Percentiles rank a stretch among this genome's conserved stretches.
Conservation (phyloP, 768 basidiomycete species). For the Hygrocybe punicea region DNA sequence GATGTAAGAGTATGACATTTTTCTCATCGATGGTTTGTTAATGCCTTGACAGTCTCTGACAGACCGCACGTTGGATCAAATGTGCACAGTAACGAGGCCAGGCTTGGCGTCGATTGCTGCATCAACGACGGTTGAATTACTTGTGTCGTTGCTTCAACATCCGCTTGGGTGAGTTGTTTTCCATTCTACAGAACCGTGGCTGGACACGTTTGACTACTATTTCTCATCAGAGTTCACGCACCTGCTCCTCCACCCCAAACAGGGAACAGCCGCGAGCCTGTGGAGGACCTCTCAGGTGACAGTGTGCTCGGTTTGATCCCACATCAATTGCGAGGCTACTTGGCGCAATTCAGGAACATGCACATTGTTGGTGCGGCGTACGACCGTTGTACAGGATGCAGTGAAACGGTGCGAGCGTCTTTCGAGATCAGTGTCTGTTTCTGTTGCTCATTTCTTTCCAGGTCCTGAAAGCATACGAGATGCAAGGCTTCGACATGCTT, state of each 20-base stretch:
- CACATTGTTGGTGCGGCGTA: slow-evolving; percentile 85
- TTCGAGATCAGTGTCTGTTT: neutral
- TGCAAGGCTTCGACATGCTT: slow-evolving; percentile 77
- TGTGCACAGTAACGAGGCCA: slow-evolving; percentile 98
- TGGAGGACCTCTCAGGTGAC: slow-evolving; percentile 20
- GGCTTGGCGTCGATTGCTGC: slow-evolving; percentile 91
- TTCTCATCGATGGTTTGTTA: slow-evolving; percentile 19
- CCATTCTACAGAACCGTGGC: neutral
- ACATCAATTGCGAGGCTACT: slow-evolving; percentile 89
- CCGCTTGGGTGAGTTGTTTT: slow-evolving; percentile 63
- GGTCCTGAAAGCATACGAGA: slow-evolving; percentile 80
- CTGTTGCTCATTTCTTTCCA: slow-evolving; percentile 26
- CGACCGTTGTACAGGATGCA: slow-evolving; percentile 87
- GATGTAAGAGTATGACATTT: slow-evolving; percentile 59
- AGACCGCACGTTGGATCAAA: slow-evolving; percentile 94
- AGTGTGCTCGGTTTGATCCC: slow-evolving; percentile 84
- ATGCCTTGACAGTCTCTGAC: slow-evolving; percentile 49
- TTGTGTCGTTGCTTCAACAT: slow-evolving; percentile 86
- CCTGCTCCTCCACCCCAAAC: slow-evolving; percentile 58
- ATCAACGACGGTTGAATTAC: slow-evolving; percentile 87
- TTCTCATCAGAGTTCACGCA: slow-evolving; percentile 43
- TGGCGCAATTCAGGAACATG: slow-evolving; percentile 82
- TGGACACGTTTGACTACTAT: neutral
- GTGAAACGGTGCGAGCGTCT: slow-evolving; percentile 57
- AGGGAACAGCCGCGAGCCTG: slow-evolving; percentile 23